Base-by-base conservation (phyloP, 2,329 filamentous ascomycete species). In the Salinomyces thailandicus region DNA sequence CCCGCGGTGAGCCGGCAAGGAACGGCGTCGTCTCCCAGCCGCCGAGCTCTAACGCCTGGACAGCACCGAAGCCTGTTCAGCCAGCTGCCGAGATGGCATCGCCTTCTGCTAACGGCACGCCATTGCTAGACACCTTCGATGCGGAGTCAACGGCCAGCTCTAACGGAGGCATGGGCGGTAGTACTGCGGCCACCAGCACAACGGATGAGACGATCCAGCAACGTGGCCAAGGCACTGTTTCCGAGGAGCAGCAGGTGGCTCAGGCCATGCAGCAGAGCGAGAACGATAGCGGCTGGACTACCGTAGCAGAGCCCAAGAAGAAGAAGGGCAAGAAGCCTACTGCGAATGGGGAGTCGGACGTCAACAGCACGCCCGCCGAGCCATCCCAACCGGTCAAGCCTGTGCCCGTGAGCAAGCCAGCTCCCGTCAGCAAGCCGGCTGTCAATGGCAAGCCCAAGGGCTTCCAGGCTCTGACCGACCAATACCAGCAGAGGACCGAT, bases 1-100 rank as follows among this genome's bases (percentile, higher is more conserved):
- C 84, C 33, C 85, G 93, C 60, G 86, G 86, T 43, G 77, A 83
- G 48, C 70, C 84, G 30, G 82, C 85, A 37, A 85, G 85, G 69
- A 87, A 91, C 50, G 86, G 87, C 44, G 59, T 73, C 20, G 58
- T 63, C 31, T 60, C 67, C 16, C 62, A 66, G 39, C 57, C 66
- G 37, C 66, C 68, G n/a, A 51, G 63, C 26, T 60, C 59, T 31
- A 78, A 71, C 57, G 68, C 68, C 17, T 79, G 75, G 75, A 61
- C 60, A 33, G 44, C 57, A n/a, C 14, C 37, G 9, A 43, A 35
- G 32, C 13, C 42, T n/a, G 15, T 31, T 4, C 17, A 50, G 32
- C 43, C 52, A 14, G 47, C 54, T 33, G 38, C 38, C 5, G 36
- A 36, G 14, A 41, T 45, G 12, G 40, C 46, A 33, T 33, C 48